These are phyloP conservation scores for Hirschioporus abietinus DNA, from an alignment of 768 basidiomycete species.

Conservation along the genomic window DNA sequence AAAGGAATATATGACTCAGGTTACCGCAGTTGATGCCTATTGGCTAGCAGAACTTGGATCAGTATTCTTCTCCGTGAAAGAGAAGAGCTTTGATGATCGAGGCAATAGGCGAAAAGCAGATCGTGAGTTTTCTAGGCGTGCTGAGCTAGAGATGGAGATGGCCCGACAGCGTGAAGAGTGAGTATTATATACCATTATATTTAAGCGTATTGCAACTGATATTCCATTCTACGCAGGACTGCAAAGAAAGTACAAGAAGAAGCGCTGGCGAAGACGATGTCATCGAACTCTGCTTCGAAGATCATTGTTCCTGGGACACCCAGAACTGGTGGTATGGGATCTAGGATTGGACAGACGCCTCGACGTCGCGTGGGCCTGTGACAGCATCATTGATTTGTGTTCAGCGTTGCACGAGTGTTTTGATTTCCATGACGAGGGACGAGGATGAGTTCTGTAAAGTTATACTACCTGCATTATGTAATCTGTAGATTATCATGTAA, in stretches of 20 bases:
- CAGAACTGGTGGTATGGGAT: constrained; percentile 57
- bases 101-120: constrained; percentile 74
- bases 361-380: constrained; percentile 66
- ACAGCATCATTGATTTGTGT: constrained; percentile 4
- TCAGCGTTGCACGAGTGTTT: neutral
- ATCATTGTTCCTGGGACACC: constrained; percentile 81
- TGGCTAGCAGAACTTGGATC: constrained; percentile 97
- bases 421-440: neutral
- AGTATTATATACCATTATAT: constrained; percentile 15
- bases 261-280: constrained; percentile 47
- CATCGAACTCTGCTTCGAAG: constrained; percentile 49
- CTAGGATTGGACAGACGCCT: constrained; percentile 71
- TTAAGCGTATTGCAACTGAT: constrained; percentile 9
- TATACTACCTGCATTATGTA: neutral
- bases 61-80: constrained; percentile 96
- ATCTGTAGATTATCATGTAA: neutral
- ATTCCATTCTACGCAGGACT: constrained; percentile 31
- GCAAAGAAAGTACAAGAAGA: constrained; percentile 62
- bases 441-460: neutral
- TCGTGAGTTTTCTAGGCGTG: constrained; percentile 85
- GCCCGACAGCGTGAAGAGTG: constrained; percentile 77
- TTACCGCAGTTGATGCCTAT: constrained; percentile 95
- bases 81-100: constrained; percentile 94
- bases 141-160: constrained; percentile 91
- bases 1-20: constrained; percentile 98